Percentiles rank a stretch among this genome's conserved stretches.
Conservation (phyloP, 1,139 yeast species). For the Yamadazyma spencermartinsiae region DNA sequence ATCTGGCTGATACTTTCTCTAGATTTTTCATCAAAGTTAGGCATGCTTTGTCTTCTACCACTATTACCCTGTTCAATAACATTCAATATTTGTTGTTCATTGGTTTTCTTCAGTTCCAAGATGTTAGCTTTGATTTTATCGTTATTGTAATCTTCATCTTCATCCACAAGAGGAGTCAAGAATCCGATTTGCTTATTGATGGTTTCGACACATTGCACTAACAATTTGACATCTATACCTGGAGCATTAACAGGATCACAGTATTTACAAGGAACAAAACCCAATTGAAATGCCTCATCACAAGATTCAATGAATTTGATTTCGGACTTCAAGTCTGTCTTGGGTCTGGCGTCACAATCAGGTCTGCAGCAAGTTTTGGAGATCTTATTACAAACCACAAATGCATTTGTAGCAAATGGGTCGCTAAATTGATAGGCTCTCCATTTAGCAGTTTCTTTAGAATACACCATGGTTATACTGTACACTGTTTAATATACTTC, state of each 20-base stretch:
- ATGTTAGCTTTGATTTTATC: constrained; percentile 41
- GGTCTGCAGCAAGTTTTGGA: constrained; percentile 58
- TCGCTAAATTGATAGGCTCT: constrained; percentile 67
- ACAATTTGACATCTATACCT: constrained; percentile 51
- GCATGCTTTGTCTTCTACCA: constrained; percentile 28
- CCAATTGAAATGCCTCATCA: constrained; percentile 45
- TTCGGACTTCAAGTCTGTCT: constrained; percentile 44
- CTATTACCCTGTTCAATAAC: constrained; percentile 20
- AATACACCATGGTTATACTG: constrained; percentile 44
- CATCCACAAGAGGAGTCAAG: constrained; percentile 49
- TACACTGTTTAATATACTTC: too few species aligned
- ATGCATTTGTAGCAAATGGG: constrained; percentile 63
- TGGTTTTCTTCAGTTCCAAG: constrained; percentile 29
- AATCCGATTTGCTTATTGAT: constrained; percentile 63
- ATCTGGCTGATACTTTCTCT: constrained; percentile 18
- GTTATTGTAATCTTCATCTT: constrained; percentile 44
- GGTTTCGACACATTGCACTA: constrained; percentile 56
- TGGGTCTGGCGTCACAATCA: constrained; percentile 59
- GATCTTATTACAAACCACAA: constrained; percentile 50
- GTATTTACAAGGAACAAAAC: constrained; percentile 51
- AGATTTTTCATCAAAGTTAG: constrained; percentile 19
- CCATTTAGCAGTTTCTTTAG: constrained; percentile 54
- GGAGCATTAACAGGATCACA: constrained; percentile 49
- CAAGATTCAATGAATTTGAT: constrained; percentile 43
- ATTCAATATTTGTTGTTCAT: constrained; percentile 28